These are phyloP conservation scores for Globisporangium carolinianum DNA, from an alignment of 352 stramenopile species.

Conservation along the genomic window DNA sequence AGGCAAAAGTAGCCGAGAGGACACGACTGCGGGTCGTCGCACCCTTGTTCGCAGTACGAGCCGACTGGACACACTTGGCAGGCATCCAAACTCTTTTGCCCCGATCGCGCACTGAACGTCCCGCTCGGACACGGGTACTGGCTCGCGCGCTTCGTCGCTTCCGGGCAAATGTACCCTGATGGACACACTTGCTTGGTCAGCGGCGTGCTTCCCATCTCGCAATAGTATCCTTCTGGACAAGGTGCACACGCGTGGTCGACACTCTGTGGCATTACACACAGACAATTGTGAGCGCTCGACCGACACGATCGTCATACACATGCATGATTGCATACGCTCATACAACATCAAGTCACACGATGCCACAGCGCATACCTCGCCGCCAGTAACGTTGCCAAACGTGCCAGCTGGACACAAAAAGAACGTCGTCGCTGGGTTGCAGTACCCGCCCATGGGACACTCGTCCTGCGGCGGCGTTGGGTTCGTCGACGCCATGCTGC, in stretches of 20 bases:
- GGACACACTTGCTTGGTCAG: constrained; percentile 60
- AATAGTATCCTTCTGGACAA: constrained; percentile 75
- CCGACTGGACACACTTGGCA: constrained; percentile 59
- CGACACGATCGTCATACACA: no score
- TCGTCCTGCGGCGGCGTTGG: constrained; percentile 76
- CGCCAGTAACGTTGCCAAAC: constrained; percentile 76
- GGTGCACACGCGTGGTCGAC: constrained; percentile 67
- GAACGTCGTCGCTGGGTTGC: constrained; percentile 78
- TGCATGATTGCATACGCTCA: no score
- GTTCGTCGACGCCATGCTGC: constrained; percentile 62
- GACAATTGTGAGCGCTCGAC: no score
- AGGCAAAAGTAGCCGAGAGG: constrained; percentile 82
- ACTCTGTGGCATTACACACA: constrained; percentile 27
- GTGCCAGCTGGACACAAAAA: constrained; percentile 85
- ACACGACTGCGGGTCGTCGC: constrained; percentile 39
- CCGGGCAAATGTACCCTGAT: constrained; percentile 59
- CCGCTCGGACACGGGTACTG: constrained; percentile 84
- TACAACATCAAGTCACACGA: neutral
- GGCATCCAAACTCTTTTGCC: constrained; percentile 35
- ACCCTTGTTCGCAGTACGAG: constrained; percentile 57
- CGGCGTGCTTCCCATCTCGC: constrained; percentile 66
- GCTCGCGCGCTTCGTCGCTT: constrained; percentile 50
- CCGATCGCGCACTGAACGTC: constrained; percentile 64
- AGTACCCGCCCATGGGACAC: constrained; percentile 88
- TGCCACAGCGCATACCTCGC: constrained; percentile 33